Percentiles rank a stretch among this genome's conserved stretches.
These are phyloP conservation scores for Hyphodiscus hymeniophilus DNA, from an alignment of 495 filamentous ascomycete genomes.

Conservation along the genomic window DNA sequence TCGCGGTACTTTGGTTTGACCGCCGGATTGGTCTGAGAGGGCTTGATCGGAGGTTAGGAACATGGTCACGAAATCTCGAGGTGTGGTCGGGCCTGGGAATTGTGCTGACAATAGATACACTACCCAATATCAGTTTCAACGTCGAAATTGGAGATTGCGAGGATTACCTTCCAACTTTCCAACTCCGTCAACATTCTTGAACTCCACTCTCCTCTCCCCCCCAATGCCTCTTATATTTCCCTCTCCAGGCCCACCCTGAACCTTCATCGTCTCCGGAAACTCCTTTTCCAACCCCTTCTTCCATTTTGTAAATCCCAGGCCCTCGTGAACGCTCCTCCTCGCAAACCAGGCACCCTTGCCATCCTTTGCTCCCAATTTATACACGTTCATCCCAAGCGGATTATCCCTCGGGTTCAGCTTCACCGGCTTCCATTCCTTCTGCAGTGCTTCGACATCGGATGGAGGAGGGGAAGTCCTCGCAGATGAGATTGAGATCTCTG, in stretches of 20 bases:
- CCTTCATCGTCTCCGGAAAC: slow-evolving; percentile 57
- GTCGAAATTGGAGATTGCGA: neutral
- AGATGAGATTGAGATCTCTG: slow-evolving; percentile 42
- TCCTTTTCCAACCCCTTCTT: slow-evolving; percentile 47
- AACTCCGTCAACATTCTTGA: slow-evolving; percentile 39
- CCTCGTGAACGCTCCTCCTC: slow-evolving; percentile 72
- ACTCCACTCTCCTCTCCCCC: slow-evolving; percentile 64
- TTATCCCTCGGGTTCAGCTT: slow-evolving; percentile 66
- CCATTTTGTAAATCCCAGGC: slow-evolving; percentile 64
- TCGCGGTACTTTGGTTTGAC: slow-evolving; percentile 30
- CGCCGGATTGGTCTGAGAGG: slow-evolving; percentile 11
- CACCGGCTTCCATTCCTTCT: slow-evolving; percentile 80
- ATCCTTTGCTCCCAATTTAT: slow-evolving; percentile 71
- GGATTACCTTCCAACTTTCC: slow-evolving; percentile 49
- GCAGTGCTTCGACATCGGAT: slow-evolving; percentile 40
- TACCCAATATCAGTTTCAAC: slow-evolving; percentile 22
- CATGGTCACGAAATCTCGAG: slow-evolving; percentile 79
- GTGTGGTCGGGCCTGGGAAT: slow-evolving; percentile 81
- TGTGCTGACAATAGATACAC: slow-evolving; percentile 82
- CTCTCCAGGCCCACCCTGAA: slow-evolving; percentile 50
- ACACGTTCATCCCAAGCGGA: slow-evolving; percentile 66
- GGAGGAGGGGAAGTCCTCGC: slow-evolving; percentile 41
- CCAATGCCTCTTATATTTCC: slow-evolving; percentile 78
- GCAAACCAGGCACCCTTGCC: slow-evolving; percentile 88
- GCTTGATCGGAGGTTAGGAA: slow-evolving; percentile 50